Conservation (phyloP, 306 rosid species). For the Quercus ilex region DNA sequence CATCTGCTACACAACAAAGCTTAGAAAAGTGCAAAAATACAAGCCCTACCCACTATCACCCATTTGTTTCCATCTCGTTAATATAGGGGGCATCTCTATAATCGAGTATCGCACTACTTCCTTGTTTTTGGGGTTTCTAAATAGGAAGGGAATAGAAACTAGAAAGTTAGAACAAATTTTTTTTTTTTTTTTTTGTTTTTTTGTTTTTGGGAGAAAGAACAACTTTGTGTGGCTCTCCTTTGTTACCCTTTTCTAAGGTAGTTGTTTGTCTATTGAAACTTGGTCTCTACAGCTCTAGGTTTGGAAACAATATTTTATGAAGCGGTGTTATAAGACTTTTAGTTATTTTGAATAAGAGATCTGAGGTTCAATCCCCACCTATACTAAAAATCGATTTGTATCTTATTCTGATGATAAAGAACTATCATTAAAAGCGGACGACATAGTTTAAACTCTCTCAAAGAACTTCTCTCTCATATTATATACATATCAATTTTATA, state of each 20-base stretch:
- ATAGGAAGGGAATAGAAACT: background rate
- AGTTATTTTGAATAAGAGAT: too few relatives aligned
- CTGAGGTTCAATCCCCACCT: rapidly evolving
- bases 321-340: too few relatives aligned
- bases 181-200: too few relatives aligned
- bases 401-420: too few relatives aligned
- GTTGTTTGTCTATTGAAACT: background rate
- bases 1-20: background rate
- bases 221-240: background rate
- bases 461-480: too few relatives aligned
- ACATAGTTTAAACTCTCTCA: too few relatives aligned
- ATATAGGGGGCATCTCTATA: background rate
- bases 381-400: rapidly evolving
- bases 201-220: background rate
- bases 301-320: background rate
- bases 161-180: background rate
- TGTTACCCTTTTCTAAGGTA: background rate
- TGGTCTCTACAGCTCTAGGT: background rate
- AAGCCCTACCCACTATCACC: constrained; percentile 20
- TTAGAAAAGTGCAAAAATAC: background rate
- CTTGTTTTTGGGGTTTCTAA: background rate
- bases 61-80: constrained; percentile 19
- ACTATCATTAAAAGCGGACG: rapidly evolving
- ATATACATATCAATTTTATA: too few relatives aligned
- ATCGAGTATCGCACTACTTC: constrained; percentile 7